Base-by-base conservation (phyloP, 2,329 filamentous ascomycete genomes). In the Colletotrichum sp. region DNA sequence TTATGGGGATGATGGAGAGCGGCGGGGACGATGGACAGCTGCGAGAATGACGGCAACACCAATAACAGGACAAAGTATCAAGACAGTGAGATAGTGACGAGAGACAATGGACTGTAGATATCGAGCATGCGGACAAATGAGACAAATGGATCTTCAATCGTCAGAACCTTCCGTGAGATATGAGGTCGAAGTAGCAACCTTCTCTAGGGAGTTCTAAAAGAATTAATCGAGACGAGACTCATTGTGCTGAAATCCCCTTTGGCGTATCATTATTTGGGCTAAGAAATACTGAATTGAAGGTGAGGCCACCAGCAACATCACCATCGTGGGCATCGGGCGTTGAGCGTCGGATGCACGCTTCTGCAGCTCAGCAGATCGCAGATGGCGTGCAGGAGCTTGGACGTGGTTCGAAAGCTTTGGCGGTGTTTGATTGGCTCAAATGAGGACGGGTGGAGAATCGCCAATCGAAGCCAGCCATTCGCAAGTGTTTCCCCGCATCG, bases 321-420 rank as follows among this genome's bases (percentile, higher is more conserved):
- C n/a, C 13, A 59, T 28, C 24, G 55, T 28, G 13, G 7, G 30
- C 1, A 1, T 62, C 9, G 26, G 18, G 28, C 3, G 16, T 52
- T 52, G 10, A 3, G 44, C n/a, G n/a, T 52, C 28, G 16, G 59
- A 63, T 63, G 57, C 68, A 70, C 57, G 57, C 24, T 26, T 32
- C 68, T 67, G 62, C 62, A 75, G 52, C 63, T 62, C 30, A 63
- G 68, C 30, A 60, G 72, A 75, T 72, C 72, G 24, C 26, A 59
- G 70, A 74, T 76, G 74, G 74, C 74, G 74, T 76, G 74, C 74
- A 76, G 74, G 55, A 76, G 74, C 74, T 69, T 64, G 34, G 70
- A 76, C 74, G 28, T 59, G 28, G 59, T 65, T 76, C 59, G 21
- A 9, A 52, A 3, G 13, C 15, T 18, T 16, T n/a, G 12, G 7